Percentiles rank a stretch among this genome's conserved stretches.
Evolutionary conservation across 148 eudicot genomes (phyloP).

Genomic region (Nyssa sinensis): DNA sequence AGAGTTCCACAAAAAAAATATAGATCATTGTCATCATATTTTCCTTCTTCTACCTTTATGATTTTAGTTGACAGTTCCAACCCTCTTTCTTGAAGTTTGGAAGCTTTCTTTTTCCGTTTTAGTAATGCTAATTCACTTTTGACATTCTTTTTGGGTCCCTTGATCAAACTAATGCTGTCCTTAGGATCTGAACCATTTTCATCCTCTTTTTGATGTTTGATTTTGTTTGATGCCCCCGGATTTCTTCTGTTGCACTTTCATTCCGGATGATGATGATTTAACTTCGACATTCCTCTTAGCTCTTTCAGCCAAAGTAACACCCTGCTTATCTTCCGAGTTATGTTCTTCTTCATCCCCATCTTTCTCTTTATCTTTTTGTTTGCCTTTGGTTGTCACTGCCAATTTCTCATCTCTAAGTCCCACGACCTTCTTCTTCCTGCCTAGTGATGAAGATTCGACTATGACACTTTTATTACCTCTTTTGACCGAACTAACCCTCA

Average conservation of each 20-base stretch:
- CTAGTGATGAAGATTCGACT: neutral
- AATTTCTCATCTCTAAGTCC: conserved; percentile 4
- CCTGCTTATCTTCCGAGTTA: neutral
- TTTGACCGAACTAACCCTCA: neutral
- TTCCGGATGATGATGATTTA: too few relatives aligned
- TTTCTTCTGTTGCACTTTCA: too few relatives aligned
- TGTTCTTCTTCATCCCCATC: neutral
- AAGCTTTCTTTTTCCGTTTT: conserved; percentile 3
- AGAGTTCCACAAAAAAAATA: neutral
- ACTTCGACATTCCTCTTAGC: neutral
- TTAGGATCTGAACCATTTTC: neutral
- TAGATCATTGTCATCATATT: neutral
- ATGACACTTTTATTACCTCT: neutral
- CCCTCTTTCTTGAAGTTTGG: neutral
- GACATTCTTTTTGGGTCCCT: neutral
- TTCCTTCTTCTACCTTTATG: neutral
- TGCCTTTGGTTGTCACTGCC: neutral
- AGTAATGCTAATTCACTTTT: conserved; percentile 1
- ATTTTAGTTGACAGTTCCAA: neutral
- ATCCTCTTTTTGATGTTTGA: neutral
- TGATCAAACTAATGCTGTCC: conserved; percentile 3
- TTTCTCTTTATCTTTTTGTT: neutral
- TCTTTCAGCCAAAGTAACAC: neutral
- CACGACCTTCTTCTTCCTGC: neutral
- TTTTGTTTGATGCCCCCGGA: too few relatives aligned